phyloP scores from a whole-genome alignment of 306 rosid species.

The Casuarina cunninghamiana region DNA sequence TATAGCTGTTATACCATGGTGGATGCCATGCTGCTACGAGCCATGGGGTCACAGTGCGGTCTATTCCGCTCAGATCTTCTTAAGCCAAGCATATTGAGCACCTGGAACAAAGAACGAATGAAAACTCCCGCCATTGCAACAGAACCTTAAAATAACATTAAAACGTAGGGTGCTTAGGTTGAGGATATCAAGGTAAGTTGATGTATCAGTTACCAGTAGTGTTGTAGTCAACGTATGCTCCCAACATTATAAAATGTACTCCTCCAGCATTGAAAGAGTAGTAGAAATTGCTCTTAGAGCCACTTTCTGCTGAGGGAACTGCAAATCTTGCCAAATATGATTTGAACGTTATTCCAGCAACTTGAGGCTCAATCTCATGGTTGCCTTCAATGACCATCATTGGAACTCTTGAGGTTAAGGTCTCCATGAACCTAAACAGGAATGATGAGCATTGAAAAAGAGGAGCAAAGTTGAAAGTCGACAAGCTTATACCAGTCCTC shows the following conservation, averaged over 20 bases:
- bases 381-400: conserved; percentile 95
- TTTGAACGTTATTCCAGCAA: conserved; percentile 59
- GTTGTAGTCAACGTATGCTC: conserved; percentile 86
- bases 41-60: conserved; percentile 78
- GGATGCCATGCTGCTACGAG: conserved; percentile 82
- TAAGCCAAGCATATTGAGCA: conserved; percentile 82
- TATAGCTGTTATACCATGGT: conserved; percentile 91
- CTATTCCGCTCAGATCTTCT: conserved; percentile 51
- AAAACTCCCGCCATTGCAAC: conserved; percentile 3
- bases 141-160: neutral
- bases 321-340: conserved; percentile 76
- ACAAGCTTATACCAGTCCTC: neutral
- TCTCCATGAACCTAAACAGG: conserved; percentile 76
- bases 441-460: neutral
- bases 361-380: conserved; percentile 97
- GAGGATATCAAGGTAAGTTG: conserved; percentile 7
- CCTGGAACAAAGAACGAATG: conserved; percentile 47
- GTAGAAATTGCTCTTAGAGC: conserved; percentile 75
- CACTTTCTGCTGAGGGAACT: conserved; percentile 71
- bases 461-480: neutral
- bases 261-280: conserved; percentile 89
- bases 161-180: neutral
- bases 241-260: conserved; percentile 81
- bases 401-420: conserved; percentile 67
- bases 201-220: conserved; percentile 49